Percentiles rank a stretch among this genome's conserved stretches.
Evolutionary conservation across 352 stramenopile species (phyloP).

Genomic region (Phytopythium helicoides): DNA sequence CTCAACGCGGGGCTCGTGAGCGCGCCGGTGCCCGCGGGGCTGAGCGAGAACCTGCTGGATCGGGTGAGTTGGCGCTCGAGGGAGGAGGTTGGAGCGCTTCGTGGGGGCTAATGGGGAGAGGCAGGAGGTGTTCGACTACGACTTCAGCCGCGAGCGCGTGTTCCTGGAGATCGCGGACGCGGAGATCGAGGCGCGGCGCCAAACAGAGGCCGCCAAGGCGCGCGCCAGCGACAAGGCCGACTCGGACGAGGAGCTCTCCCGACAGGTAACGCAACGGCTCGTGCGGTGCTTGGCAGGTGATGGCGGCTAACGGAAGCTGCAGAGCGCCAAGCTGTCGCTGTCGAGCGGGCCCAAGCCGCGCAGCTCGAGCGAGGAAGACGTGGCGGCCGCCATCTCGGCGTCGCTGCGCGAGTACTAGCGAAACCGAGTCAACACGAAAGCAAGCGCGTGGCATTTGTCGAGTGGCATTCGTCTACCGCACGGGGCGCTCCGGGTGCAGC

Average conservation of each 20-base stretch:
- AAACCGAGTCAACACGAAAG: no score
- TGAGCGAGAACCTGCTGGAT: conserved; percentile 63
- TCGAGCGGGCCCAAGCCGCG: conserved; percentile 35
- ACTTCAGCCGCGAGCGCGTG: conserved; percentile 65
- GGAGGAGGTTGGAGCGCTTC: no score
- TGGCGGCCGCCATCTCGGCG: conserved; percentile 59
- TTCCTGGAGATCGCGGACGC: conserved; percentile 67
- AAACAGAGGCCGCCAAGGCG: conserved; percentile 24
- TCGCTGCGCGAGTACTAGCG: conserved; percentile 63
- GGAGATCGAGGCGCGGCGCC: conserved; percentile 50
- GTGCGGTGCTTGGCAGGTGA: no score
- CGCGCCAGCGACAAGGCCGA: conserved; percentile 21
- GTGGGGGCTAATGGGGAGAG: not conserved
- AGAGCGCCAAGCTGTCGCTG: conserved; percentile 41
- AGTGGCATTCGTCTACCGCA: conserved; percentile 38
- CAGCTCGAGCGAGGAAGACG: conserved; percentile 52
- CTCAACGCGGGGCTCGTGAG: conserved; percentile 56
- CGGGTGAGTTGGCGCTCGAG: conserved; percentile 19
- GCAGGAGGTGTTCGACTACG: conserved; percentile 72
- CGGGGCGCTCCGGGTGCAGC: conserved; percentile 47
- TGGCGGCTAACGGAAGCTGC: not conserved
- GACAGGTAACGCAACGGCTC: no score
- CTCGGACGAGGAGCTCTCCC: conserved; percentile 39
- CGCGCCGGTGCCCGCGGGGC: conserved; percentile 29
- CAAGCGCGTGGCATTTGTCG: no score